A percentile compares a stretch with the other conserved stretches of the same genome.
phyloP scores from a whole-genome alignment of 495 filamentous ascomycete species.

The Aspergillus indologenus region DNA sequence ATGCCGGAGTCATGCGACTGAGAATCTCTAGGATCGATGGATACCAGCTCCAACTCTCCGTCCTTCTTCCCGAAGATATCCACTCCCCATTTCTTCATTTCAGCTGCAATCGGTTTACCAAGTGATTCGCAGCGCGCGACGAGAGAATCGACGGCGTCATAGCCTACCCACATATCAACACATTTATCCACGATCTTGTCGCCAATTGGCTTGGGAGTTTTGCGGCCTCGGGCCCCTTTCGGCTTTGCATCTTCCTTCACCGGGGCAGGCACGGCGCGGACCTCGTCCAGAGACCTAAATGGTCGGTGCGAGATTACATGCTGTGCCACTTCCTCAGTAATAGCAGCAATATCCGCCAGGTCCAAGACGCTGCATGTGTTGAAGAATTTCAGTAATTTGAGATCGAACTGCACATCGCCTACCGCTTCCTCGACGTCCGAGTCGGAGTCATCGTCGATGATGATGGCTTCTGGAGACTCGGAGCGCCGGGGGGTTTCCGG shows the following conservation, averaged over 20 bases:
- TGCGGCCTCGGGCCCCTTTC: conserved; percentile 47
- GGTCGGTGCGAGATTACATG: conserved; percentile 66
- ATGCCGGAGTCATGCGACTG: conserved; percentile 65
- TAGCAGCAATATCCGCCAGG: conserved; percentile 72
- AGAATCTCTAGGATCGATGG: conserved; percentile 44
- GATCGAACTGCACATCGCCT: conserved; percentile 43
- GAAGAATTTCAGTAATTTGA: conserved; percentile 71
- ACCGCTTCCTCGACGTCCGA: conserved; percentile 42
- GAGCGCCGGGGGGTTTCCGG: conserved; percentile 43
- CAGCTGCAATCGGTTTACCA: conserved; percentile 62
- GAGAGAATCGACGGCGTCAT: conserved; percentile 76
- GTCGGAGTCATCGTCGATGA: conserved; percentile 56
- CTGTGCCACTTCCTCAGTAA: conserved; percentile 63
- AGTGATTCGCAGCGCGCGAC: conserved; percentile 67
- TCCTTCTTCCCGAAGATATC: conserved; percentile 65
- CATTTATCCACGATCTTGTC: conserved; percentile 72
- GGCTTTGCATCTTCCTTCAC: conserved; percentile 40
- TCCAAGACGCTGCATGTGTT: conserved; percentile 72
- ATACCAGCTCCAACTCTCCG: conserved; percentile 68
- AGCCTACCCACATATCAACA: conserved; percentile 67
- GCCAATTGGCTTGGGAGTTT: conserved; percentile 55
- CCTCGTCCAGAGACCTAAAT: conserved; percentile 59
- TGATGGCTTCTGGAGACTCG: conserved; percentile 37
- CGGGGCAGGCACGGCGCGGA: conserved; percentile 58
- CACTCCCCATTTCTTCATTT: conserved; percentile 76